Percentiles rank a stretch among this genome's conserved stretches.
phyloP scores from a whole-genome alignment of 352 stramenopile species.

The Thalassiosira livingstoniorum region DNA sequence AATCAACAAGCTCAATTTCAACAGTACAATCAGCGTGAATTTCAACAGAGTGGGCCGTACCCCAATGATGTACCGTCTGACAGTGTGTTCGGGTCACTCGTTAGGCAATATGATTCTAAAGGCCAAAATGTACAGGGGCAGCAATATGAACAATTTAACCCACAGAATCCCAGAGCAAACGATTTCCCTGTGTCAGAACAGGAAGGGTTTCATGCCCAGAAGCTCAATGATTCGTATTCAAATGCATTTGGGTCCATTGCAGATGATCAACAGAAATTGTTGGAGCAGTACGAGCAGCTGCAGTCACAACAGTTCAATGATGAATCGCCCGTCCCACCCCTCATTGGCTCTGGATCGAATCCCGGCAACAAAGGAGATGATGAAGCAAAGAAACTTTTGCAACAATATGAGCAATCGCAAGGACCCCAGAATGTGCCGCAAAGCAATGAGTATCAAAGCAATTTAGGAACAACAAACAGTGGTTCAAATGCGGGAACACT shows the following conservation, averaged over 20 bases:
- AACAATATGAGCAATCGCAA: no score
- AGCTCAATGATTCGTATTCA: slow-evolving; percentile 1
- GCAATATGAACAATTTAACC: neutral
- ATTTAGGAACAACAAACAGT: no score
- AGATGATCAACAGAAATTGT: slow-evolving; percentile 27
- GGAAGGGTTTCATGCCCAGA: neutral
- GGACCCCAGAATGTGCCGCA: no score
- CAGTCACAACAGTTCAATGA: no score
- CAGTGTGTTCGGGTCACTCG: neutral
- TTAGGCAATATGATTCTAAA: neutral
- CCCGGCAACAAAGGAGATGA: no score
- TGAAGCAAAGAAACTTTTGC: no score
- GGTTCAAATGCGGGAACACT: no score
- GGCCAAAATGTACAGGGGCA: neutral
- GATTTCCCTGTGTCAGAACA: neutral
- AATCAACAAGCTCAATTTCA: neutral
- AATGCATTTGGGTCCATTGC: slow-evolving; percentile 29
- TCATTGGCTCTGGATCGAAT: no score
- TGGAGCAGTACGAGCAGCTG: slow-evolving; percentile 16
- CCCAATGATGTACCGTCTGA: neutral
- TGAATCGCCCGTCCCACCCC: no score
- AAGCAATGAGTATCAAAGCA: no score
- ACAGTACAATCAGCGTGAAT: neutral
- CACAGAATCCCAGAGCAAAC: neutral
- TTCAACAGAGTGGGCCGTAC: neutral